Percentiles rank a stretch among this genome's conserved stretches.
Conservation (phyloP, 495 filamentous ascomycete species). For the Evansstolkia leycettana region DNA sequence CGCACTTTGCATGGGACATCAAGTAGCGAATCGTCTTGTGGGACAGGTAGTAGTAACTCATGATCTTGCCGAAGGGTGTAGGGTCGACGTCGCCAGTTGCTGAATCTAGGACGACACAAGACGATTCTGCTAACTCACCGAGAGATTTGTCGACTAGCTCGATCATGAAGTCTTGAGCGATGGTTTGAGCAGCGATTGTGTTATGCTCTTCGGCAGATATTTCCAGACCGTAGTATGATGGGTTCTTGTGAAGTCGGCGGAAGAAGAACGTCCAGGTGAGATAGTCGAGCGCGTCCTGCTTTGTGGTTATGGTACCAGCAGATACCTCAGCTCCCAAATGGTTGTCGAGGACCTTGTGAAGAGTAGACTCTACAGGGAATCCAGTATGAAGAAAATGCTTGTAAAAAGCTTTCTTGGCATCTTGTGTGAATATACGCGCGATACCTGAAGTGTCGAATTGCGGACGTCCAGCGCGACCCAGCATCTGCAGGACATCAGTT, state of each 20-base stretch:
- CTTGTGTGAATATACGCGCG: constrained; percentile 93
- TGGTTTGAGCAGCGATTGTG: constrained; percentile 66
- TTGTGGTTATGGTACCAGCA: constrained; percentile 78
- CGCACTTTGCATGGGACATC: constrained; percentile 58
- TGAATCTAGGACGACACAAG: constrained; percentile 67
- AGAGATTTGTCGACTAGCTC: constrained; percentile 80
- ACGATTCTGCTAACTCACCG: constrained; percentile 64
- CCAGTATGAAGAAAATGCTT: constrained; percentile 98
- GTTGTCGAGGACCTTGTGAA: constrained; percentile 95
- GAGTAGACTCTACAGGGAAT: constrained; percentile 90
- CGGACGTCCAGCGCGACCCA: constrained; percentile 87
- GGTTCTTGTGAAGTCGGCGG: constrained; percentile 92
- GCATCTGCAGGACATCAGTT: constrained; percentile 97
- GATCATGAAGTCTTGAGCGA: constrained; percentile 87
- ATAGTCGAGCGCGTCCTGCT: constrained; percentile 96
- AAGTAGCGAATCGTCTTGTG: constrained; percentile 89
- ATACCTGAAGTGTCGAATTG: constrained; percentile 96
- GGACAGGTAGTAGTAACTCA: constrained; percentile 98
- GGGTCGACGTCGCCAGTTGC: constrained; percentile 76
- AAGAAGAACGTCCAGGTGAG: constrained; percentile 99
- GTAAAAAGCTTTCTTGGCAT: constrained; percentile 98
- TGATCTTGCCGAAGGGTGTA: constrained; percentile 89
- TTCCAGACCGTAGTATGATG: constrained; percentile 92
- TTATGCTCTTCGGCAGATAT: constrained; percentile 92
- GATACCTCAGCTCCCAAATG: constrained; percentile 94